Evolutionary conservation across 306 rosid genomes (phyloP).

Genomic region (Delonix regia): DNA sequence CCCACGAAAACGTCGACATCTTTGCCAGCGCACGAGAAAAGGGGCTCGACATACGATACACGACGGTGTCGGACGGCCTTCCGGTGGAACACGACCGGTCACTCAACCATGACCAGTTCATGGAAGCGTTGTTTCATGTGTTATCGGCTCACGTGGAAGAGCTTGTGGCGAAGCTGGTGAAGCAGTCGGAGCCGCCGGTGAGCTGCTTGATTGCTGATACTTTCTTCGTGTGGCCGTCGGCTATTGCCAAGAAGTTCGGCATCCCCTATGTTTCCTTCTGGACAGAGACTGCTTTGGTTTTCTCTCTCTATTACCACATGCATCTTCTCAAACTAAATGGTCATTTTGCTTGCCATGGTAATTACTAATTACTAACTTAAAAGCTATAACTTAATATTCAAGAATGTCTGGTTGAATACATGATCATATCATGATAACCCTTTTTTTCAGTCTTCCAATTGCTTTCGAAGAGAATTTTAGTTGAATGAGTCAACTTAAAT

Average conservation of each 20-base stretch:
- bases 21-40: constrained; percentile 39
- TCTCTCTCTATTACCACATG: constrained; percentile 54
- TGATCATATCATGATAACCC: no score
- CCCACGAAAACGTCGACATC: constrained; percentile 18
- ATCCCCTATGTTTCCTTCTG: constrained; percentile 50
- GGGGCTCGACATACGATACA: constrained; percentile 56
- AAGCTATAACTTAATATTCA: no score
- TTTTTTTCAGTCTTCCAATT: no score
- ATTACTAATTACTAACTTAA: no score
- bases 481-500: no score
- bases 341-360: constrained; percentile 54
- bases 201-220: constrained; percentile 57
- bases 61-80: constrained; percentile 62
- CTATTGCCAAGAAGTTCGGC: constrained; percentile 50
- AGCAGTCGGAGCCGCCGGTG: constrained; percentile 23
- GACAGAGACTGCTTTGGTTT: constrained; percentile 69
- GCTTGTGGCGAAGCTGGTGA: constrained; percentile 39
- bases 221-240: constrained; percentile 62
- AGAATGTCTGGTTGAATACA: no score
- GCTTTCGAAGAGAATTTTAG: no score
- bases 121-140: constrained; percentile 48
- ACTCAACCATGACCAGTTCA: constrained; percentile 58
- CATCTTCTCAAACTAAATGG: constrained; percentile 51
- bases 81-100: constrained; percentile 59
- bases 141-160: constrained; percentile 52